A percentile compares a stretch with the other conserved stretches of the same genome.
These are phyloP conservation scores for Stachybotrys echinatus DNA, from an alignment of 2,329 filamentous ascomycete species.

Conservation along the genomic window DNA sequence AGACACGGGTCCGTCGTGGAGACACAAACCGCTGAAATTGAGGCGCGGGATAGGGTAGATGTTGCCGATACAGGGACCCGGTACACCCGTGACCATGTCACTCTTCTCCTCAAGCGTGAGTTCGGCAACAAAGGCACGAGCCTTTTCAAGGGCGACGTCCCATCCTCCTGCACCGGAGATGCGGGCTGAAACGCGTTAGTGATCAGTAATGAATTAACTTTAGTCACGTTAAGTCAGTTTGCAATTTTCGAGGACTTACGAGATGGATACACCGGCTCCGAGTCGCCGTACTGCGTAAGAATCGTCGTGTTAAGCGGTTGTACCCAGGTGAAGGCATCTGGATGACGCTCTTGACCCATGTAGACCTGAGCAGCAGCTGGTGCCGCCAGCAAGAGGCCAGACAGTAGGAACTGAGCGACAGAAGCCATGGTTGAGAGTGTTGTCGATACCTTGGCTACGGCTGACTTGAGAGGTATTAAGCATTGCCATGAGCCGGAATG, in stretches of 20 bases:
- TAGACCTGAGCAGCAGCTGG: no score
- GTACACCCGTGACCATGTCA: conserved; percentile 14
- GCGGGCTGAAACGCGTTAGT: not conserved
- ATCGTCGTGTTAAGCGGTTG: not conserved
- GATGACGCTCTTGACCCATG: no score
- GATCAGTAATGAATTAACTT: no score
- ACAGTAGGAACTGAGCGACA: no score
- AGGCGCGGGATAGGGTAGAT: conserved; percentile 8
- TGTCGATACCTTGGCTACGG: no score
- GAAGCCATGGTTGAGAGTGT: no score
- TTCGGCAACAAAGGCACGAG: not conserved
- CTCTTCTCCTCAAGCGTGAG: conserved; percentile 12
- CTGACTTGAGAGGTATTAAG: no score
- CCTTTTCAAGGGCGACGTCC: not conserved
- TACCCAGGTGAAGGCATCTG: not conserved
- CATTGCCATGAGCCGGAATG: no score
- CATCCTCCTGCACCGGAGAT: not conserved
- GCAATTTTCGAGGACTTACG: not conserved
- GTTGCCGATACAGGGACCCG: conserved; percentile 12
- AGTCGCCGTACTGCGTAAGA: not conserved
- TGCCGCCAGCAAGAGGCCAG: no score
- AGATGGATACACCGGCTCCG: not conserved
- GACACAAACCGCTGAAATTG: conserved; percentile 7
- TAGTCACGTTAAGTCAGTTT: no score
- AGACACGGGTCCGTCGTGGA: conserved; percentile 5